Conservation (phyloP, 139 green algal species). For the Picocystis salinarum region DNA sequence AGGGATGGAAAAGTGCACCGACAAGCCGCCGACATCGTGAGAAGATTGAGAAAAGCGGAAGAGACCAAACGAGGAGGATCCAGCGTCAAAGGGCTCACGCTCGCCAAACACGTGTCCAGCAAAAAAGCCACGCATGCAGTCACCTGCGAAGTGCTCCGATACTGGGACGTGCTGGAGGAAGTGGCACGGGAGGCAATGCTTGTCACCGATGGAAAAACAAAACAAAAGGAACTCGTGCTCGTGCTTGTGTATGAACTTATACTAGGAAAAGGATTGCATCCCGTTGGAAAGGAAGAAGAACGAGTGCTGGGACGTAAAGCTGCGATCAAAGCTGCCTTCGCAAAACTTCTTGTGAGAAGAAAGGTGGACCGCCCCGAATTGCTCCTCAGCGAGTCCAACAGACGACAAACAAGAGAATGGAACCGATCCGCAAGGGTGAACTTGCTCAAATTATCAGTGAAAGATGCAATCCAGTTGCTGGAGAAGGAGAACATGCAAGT, state of each 20-base stretch:
- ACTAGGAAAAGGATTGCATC: slow-evolving; percentile 29
- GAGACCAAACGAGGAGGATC: slow-evolving; percentile 8
- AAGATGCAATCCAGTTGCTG: slow-evolving; percentile 3
- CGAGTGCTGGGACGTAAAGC: too few species aligned
- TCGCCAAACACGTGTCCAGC: slow-evolving; percentile 39
- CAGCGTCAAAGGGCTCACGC: slow-evolving; percentile 46
- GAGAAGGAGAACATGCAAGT: slow-evolving; percentile 10
- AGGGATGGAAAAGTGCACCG: too few species aligned
- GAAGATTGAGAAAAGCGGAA: not conserved
- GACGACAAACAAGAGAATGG: too few species aligned
- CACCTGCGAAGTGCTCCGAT: slow-evolving; percentile 48
- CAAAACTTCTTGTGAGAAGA: too few species aligned
- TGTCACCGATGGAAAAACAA: not conserved
- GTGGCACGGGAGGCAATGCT: not conserved
- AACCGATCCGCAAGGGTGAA: too few species aligned
- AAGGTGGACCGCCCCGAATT: too few species aligned
- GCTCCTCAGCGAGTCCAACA: too few species aligned
- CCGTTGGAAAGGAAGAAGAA: too few species aligned
- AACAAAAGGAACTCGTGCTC: not conserved
- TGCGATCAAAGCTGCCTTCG: too few species aligned
- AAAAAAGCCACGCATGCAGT: slow-evolving; percentile 82
- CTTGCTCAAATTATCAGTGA: too few species aligned
- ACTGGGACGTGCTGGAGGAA: slow-evolving; percentile 16
- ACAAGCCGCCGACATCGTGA: slow-evolving; percentile 1
- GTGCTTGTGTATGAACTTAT: slow-evolving; percentile 63